Conservation (phyloP, 2,329 filamentous ascomycete genomes). For the Verticillium longisporum region DNA sequence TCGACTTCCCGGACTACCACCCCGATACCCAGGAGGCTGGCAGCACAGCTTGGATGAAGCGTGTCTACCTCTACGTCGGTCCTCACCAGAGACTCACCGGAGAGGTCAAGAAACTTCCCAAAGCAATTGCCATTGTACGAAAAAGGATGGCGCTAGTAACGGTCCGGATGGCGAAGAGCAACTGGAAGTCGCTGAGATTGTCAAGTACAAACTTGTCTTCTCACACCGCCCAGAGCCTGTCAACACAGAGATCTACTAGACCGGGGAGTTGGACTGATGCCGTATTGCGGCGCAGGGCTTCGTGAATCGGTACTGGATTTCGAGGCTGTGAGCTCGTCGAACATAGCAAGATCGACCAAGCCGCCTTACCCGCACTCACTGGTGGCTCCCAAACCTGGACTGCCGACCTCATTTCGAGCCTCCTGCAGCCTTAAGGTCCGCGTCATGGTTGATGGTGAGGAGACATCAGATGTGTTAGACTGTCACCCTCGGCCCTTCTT, state of each 20-base stretch:
- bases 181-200: slow-evolving; percentile 79
- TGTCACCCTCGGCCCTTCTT: too few species aligned
- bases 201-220: slow-evolving; percentile 84
- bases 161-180: slow-evolving; percentile 28
- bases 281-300: too few species aligned
- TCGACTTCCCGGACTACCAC: slow-evolving; percentile 73
- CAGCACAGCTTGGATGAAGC: slow-evolving; percentile 78
- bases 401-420: too few species aligned
- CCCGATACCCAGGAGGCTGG: slow-evolving; percentile 36
- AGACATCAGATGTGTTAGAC: too few species aligned
- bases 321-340: neutral
- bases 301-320: too few species aligned
- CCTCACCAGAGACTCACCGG: slow-evolving; percentile 83
- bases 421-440: too few species aligned
- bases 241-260: slow-evolving; percentile 32
- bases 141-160: slow-evolving; percentile 38
- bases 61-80: slow-evolving; percentile 81
- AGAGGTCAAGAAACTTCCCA: slow-evolving; percentile 80
- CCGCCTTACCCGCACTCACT: too few species aligned
- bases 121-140: slow-evolving; percentile 73
- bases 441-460: too few species aligned
- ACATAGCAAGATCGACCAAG: too few species aligned
- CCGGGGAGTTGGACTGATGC: too few species aligned
- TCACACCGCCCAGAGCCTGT: slow-evolving; percentile 81
- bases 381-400: too few species aligned